Conservation (phyloP, 192 early-diverging fungal genomes). For the Coemansia sp. region DNA sequence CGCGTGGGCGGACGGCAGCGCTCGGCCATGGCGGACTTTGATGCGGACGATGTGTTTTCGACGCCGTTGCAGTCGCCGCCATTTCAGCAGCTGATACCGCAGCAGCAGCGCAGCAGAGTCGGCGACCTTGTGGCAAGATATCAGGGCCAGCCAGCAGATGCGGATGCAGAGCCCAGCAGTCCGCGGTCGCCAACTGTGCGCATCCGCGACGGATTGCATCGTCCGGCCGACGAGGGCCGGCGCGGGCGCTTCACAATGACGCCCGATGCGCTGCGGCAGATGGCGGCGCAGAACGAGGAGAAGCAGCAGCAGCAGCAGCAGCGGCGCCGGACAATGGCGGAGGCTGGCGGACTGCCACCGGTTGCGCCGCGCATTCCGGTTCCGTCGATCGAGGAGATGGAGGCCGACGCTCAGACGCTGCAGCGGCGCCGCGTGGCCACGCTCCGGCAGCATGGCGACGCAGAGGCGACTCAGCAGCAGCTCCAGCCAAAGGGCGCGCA, state of each 20-base stretch:
- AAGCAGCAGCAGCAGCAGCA: not conserved
- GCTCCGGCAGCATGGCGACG: slow-evolving; percentile 39
- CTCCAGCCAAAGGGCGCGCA: slow-evolving; percentile 13
- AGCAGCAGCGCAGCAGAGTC: slow-evolving; percentile 14
- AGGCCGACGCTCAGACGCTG: slow-evolving; percentile 29
- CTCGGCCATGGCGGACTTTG: not conserved
- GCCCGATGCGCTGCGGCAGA: slow-evolving; percentile 43
- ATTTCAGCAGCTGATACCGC: not conserved
- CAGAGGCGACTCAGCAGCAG: slow-evolving; percentile 2
- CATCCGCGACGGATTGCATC: slow-evolving; percentile 14
- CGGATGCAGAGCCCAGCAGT: not conserved
- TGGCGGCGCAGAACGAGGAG: slow-evolving; percentile 15
- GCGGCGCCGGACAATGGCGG: slow-evolving; percentile 6
- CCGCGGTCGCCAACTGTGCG: slow-evolving; percentile 29
- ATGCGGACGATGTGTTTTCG: slow-evolving; percentile 11
- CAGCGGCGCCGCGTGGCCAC: slow-evolving; percentile 53
- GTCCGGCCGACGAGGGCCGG: not conserved
- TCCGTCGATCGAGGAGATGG: slow-evolving; percentile 19
- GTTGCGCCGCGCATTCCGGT: slow-evolving; percentile 29
- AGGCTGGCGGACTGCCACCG: slow-evolving; percentile 25
- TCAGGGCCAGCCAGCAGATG: slow-evolving; percentile 14
- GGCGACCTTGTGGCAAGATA: slow-evolving; percentile 31
- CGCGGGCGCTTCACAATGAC: slow-evolving; percentile 42
- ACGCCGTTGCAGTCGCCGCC: slow-evolving; percentile 6
- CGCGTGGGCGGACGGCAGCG: not conserved